A percentile compares a stretch with the other conserved stretches of the same genome.
Conservation (phyloP, 768 basidiomycete genomes). For the Tephrocybe rancida region DNA sequence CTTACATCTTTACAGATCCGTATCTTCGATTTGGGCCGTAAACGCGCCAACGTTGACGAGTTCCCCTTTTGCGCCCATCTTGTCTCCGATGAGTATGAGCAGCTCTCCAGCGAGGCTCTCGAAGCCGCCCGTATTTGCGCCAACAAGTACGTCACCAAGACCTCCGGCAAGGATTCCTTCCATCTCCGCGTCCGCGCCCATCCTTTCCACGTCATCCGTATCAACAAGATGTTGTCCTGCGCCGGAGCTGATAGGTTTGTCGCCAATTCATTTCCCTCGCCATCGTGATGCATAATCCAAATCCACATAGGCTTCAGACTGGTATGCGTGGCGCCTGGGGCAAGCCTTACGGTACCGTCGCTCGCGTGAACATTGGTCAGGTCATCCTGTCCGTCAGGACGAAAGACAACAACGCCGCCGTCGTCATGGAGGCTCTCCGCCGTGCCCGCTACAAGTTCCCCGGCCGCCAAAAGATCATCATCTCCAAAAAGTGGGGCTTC, state of each 20-base stretch:
- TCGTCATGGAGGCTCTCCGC: conserved; percentile 96
- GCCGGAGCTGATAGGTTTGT: conserved; percentile 95
- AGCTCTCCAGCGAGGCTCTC: conserved; percentile 92
- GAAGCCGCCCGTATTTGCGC: conserved; percentile 99
- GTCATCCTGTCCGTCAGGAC: conserved; percentile 86
- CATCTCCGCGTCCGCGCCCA: conserved; percentile 96
- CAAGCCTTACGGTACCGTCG: conserved; percentile 95
- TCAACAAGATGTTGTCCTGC: conserved; percentile 99
- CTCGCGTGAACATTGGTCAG: conserved; percentile 96
- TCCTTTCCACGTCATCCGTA: conserved; percentile 98
- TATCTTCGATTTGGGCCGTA: conserved; percentile 94
- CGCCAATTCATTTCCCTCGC: not conserved
- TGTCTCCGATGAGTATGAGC: conserved; percentile 98
- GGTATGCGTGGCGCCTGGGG: conserved; percentile 99
- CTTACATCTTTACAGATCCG: conserved; percentile 64
- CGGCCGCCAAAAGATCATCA: conserved; percentile 96
- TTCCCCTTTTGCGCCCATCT: conserved; percentile 98
- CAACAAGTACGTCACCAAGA: conserved; percentile 99
- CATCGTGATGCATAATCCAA: not conserved
- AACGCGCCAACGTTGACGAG: conserved; percentile 95
- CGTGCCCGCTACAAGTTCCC: conserved; percentile 99
- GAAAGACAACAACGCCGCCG: conserved; percentile 84
- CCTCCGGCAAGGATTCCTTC: conserved; percentile 98
- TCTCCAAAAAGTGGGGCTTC: conserved; percentile 99
- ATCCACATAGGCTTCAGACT: conserved; percentile 74